phyloP scores from a whole-genome alignment of 768 basidiomycete genomes.

The Pholiota conissans region DNA sequence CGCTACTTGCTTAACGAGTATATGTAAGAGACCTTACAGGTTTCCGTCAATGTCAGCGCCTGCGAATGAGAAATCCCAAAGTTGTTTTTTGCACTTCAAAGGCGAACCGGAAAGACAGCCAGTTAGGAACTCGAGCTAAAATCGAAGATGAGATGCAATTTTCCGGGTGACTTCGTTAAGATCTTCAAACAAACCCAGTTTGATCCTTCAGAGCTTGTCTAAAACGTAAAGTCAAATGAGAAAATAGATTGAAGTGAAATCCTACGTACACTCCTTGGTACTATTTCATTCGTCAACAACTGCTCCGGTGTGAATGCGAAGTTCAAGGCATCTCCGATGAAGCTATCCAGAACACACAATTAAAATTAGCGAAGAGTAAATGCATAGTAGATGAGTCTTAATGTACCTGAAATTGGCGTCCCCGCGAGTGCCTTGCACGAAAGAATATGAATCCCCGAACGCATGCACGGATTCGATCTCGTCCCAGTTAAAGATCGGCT shows the following conservation, averaged over 20 bases:
- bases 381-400: no score
- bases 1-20: no score
- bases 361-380: neutral
- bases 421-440: conserved; percentile 50
- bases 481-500: conserved; percentile 40
- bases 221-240: no score
- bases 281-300: conserved; percentile 42
- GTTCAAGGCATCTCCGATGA: conserved; percentile 47
- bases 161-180: no score
- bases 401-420: conserved; percentile 49
- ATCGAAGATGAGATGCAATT: neutral
- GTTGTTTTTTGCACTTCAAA: conserved; percentile 40
- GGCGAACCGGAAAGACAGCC: conserved; percentile 49
- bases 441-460: conserved; percentile 59
- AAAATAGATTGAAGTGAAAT: neutral
- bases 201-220: conserved; percentile 57
- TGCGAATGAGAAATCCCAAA: conserved; percentile 60
- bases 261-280: conserved; percentile 40
- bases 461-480: conserved; percentile 45
- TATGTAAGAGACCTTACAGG: conserved; percentile 29
- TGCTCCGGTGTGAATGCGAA: conserved; percentile 42
- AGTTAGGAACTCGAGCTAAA: conserved; percentile 51
- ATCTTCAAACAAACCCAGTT: conserved; percentile 43
- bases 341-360: conserved; percentile 37
- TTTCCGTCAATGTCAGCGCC: conserved; percentile 45